Percentiles rank a stretch among this genome's conserved stretches.
Conservation (phyloP, 805 yeast genomes). For the Candida sakaeoensis region DNA sequence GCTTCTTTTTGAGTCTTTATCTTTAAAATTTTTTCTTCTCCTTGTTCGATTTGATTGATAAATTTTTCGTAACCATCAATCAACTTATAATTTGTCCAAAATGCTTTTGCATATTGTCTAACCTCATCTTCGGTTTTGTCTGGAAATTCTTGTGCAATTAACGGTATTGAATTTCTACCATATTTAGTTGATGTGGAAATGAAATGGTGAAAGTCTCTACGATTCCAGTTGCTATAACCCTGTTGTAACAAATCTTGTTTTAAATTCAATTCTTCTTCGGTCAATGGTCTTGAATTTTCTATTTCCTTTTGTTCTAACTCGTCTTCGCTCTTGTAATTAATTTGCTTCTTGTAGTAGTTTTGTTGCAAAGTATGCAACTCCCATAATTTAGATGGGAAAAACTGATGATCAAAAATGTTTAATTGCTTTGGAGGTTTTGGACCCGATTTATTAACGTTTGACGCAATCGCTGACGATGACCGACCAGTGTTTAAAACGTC, state of each 20-base stretch:
- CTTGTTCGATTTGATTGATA: slow-evolving; percentile 75
- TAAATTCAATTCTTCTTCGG: slow-evolving; percentile 72
- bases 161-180: slow-evolving; percentile 71
- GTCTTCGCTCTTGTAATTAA: slow-evolving; percentile 50
- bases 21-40: slow-evolving; percentile 77
- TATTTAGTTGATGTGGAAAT: slow-evolving; percentile 69
- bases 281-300: slow-evolving; percentile 71
- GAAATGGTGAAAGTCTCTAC: slow-evolving; percentile 84
- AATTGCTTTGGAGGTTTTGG: slow-evolving; percentile 85
- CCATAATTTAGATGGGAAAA: slow-evolving; percentile 71
- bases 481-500: slow-evolving; percentile 72
- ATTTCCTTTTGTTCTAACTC: slow-evolving; percentile 69
- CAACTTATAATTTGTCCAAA: slow-evolving; percentile 75
- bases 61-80: slow-evolving; percentile 89
- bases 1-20: slow-evolving; percentile 71
- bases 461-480: slow-evolving; percentile 21
- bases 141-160: slow-evolving; percentile 76
- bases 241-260: slow-evolving; percentile 54
- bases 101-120: slow-evolving; percentile 66
- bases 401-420: slow-evolving; percentile 85
- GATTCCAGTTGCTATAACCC: slow-evolving; percentile 81
- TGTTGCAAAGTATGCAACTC: slow-evolving; percentile 80
- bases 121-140: slow-evolving; percentile 81
- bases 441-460: slow-evolving; percentile 43
- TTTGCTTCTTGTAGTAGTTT: slow-evolving; percentile 67